These are phyloP conservation scores for Kickxella alabastrina DNA, from an alignment of 192 early-diverging fungal genomes.

Conservation along the genomic window DNA sequence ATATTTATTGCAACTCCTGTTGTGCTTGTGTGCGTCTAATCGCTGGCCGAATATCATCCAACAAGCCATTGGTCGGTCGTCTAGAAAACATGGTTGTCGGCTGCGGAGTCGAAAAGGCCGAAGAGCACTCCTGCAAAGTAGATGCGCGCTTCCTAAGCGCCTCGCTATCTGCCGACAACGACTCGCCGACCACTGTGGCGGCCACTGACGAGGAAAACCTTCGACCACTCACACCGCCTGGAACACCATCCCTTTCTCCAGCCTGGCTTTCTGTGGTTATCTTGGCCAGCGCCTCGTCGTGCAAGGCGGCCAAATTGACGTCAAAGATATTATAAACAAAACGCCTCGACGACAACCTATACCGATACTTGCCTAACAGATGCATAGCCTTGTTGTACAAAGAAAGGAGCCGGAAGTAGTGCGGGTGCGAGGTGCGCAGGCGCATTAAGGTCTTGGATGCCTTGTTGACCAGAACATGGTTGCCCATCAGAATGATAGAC, in stretches of 20 bases:
- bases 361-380: slow-evolving; percentile 49
- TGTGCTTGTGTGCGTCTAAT: neutral
- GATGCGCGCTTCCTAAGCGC: slow-evolving; percentile 46
- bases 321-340: slow-evolving; percentile 51
- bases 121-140: slow-evolving; percentile 39
- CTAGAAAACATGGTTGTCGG: slow-evolving; percentile 26
- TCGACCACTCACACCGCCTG: neutral
- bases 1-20: neutral
- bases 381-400: slow-evolving; percentile 34
- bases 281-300: slow-evolving; percentile 13
- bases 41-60: slow-evolving; percentile 22
- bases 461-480: slow-evolving; percentile 42
- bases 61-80: slow-evolving; percentile 29
- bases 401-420: slow-evolving; percentile 45
- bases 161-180: slow-evolving; percentile 9
- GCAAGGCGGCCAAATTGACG: slow-evolving; percentile 39
- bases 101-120: slow-evolving; percentile 2
- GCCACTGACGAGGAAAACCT: slow-evolving; percentile 27
- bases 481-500: slow-evolving; percentile 39
- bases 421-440: slow-evolving; percentile 49
- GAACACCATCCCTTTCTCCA: neutral
- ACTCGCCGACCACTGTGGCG: slow-evolving; percentile 3
- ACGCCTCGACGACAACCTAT: slow-evolving; percentile 36
- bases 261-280: neutral
- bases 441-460: slow-evolving; percentile 45